Evolutionary conservation across 2,329 filamentous ascomycete species (phyloP), one percentile per base, ranked within the genome.

Genomic region (Hypocrella siamensis): DNA sequence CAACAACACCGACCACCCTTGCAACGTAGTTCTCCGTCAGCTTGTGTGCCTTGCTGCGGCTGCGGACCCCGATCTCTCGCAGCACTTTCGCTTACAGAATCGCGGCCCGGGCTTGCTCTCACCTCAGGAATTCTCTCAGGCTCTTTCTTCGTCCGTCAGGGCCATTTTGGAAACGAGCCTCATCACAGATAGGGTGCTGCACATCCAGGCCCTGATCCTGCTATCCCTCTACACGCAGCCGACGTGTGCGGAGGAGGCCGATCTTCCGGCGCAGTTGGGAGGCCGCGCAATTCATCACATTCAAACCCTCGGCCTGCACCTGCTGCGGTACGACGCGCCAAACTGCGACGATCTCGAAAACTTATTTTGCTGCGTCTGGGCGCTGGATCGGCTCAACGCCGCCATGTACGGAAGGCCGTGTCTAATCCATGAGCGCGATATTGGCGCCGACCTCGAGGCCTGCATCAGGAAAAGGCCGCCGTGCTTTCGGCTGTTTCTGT

Each of bases 201-300:
- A 70, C 29, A 67, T 70, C 22, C 65, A 68, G 18, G 57, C 65
- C 11, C 53, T 71, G 6, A 56, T 61, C 17, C 57, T 74, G 30
- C 46, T 74, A 14, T 70, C 69, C 0, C 52, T 75, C n/a, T 75
- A 70, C 40, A 64, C 62, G n/a, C 69, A 75, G 36, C 66, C 67
- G 1, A 58, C 57, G 4, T 57, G 57, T 28, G 54, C 63, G 2
- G 62, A 67, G 21, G 68, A 74, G 39, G 60, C 65, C 9, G 66
- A 73, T 40, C 43, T 65, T 4, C 66, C 70, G 0, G 61, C 68
- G 2, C 60, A 70, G 18, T 47, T 73, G 3, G 65, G 63, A 18
- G 60, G 58, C 6, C 58, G 62, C 14, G 70, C 70, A 2, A 58
- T 71, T 7, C 68, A 74, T 32, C 66, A 75, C 34, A 59, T 65